phyloP scores from a whole-genome alignment of 2,329 filamentous ascomycete genomes.

The Colletotrichum euphorbiae region DNA sequence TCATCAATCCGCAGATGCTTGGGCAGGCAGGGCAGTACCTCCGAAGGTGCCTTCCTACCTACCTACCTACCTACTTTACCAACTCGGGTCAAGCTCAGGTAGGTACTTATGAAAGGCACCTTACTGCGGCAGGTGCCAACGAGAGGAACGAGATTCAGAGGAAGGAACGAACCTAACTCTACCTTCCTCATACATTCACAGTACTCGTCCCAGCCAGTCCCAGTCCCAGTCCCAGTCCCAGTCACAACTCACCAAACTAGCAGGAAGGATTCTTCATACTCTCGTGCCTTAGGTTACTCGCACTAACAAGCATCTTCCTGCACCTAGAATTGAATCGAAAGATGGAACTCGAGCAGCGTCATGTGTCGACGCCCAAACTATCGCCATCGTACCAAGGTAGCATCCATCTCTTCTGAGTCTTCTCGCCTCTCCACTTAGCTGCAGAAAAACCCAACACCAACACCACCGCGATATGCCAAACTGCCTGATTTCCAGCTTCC shows the following conservation, averaged over 20 bases:
- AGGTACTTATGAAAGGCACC: not conserved
- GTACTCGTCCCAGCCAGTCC: too few relatives aligned
- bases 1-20: slow-evolving; percentile 2
- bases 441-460: slow-evolving; percentile 29
- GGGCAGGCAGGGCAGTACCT: not conserved
- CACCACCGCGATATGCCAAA: not conserved
- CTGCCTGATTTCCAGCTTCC: slow-evolving; percentile 26
- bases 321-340: slow-evolving; percentile 3
- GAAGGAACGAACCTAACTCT: not conserved
- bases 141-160: not conserved
- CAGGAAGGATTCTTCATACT: too few relatives aligned
- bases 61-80: not conserved
- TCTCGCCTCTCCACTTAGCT: slow-evolving; percentile 18
- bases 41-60: not conserved
- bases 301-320: slow-evolving; percentile 8
- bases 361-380: slow-evolving; percentile 33
- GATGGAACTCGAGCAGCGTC: slow-evolving; percentile 10
- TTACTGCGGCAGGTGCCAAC: not conserved
- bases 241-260: too few relatives aligned
- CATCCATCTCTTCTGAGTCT: slow-evolving; percentile 1
- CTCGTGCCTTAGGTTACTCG: not conserved
- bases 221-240: too few relatives aligned
- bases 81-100: not conserved
- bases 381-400: slow-evolving; percentile 6
- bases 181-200: not conserved